Conservation (phyloP, 306 rosid genomes). For the Casuarina cunninghamiana region DNA sequence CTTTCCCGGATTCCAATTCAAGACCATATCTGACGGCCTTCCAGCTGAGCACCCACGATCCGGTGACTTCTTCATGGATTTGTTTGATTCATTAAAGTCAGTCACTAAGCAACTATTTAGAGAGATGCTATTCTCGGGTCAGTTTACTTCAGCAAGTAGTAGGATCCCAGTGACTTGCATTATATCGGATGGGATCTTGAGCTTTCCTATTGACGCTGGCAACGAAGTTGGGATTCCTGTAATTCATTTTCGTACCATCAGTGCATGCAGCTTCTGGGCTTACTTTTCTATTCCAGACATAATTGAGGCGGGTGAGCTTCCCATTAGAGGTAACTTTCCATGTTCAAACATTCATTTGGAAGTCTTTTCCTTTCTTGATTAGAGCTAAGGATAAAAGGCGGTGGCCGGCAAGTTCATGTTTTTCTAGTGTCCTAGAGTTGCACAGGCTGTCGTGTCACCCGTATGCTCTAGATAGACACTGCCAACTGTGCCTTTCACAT, state of each 20-base stretch:
- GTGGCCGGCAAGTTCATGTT: no score
- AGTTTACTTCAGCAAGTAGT: background rate
- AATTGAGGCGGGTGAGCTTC: slow-evolving; percentile 36
- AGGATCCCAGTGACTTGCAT: slow-evolving; percentile 26
- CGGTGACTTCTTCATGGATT: background rate
- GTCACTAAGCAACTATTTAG: slow-evolving; percentile 31
- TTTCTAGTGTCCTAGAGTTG: no score
- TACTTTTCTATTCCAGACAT: slow-evolving; percentile 33
- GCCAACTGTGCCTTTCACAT: no score
- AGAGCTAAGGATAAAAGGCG: no score
- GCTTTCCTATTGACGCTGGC: slow-evolving; percentile 33
- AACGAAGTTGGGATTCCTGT: slow-evolving; percentile 30
- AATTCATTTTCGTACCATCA: slow-evolving; percentile 41
- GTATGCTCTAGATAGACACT: no score
- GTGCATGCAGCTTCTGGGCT: slow-evolving; percentile 50
- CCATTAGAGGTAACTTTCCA: slow-evolving; percentile 39
- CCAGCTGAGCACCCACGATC: slow-evolving; percentile 11
- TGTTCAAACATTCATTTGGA: background rate
- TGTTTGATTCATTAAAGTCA: background rate
- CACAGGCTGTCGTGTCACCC: no score
- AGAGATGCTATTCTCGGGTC: slow-evolving; percentile 15
- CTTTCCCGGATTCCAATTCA: slow-evolving; percentile 36
- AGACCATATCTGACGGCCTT: slow-evolving; percentile 35
- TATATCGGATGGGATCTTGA: slow-evolving; percentile 43
- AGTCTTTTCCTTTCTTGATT: no score